A percentile compares a stretch with the other conserved stretches of the same genome.
Conservation (phyloP, 164 flowering plant genomes). For the Piper betle region DNA sequence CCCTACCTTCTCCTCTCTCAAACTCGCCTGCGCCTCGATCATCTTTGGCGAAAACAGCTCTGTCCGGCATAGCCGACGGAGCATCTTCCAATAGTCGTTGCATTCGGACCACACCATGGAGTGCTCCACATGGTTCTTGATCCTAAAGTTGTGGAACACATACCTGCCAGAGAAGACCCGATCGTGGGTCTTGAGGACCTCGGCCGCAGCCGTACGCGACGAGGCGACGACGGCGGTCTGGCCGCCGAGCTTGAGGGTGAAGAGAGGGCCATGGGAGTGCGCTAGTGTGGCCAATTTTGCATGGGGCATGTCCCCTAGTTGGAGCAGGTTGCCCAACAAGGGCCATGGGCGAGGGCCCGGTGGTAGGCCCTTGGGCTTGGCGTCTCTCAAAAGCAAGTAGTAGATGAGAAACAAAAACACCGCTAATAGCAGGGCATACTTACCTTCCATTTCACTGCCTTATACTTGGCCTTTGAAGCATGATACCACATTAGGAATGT, state of each 20-base stretch:
- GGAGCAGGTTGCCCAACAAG: slow-evolving; percentile 18
- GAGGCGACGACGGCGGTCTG: slow-evolving; percentile 20
- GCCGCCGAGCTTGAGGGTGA: slow-evolving; percentile 18
- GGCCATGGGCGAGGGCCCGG: slow-evolving; percentile 30
- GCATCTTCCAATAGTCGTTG: slow-evolving; percentile 23
- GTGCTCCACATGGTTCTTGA: slow-evolving; percentile 3
- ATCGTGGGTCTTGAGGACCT: slow-evolving; percentile 28
- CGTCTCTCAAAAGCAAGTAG: slow-evolving; percentile 4
- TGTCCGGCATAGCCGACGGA: slow-evolving; percentile 22
- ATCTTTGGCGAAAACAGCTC: slow-evolving; percentile 24
- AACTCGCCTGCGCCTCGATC: slow-evolving; percentile 15
- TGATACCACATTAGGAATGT: too few relatives aligned
- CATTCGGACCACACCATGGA: slow-evolving; percentile 19
- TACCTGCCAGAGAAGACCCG: slow-evolving; percentile 14
- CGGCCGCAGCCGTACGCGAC: slow-evolving; percentile 18
- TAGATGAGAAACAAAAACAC: not conserved
- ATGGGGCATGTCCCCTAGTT: slow-evolving; percentile 18
- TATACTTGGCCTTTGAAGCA: not conserved
- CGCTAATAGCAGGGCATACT: not conserved
- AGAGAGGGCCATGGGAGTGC: slow-evolving; percentile 17
- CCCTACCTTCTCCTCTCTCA: slow-evolving; percentile 18
- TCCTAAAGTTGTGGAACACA: slow-evolving; percentile 8
- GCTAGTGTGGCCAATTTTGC: slow-evolving; percentile 11
- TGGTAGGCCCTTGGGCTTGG: slow-evolving; percentile 15
- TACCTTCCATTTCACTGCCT: not conserved